phyloP scores from a whole-genome alignment of 768 basidiomycete genomes.

The Tylopilus rubrobrunneus region DNA sequence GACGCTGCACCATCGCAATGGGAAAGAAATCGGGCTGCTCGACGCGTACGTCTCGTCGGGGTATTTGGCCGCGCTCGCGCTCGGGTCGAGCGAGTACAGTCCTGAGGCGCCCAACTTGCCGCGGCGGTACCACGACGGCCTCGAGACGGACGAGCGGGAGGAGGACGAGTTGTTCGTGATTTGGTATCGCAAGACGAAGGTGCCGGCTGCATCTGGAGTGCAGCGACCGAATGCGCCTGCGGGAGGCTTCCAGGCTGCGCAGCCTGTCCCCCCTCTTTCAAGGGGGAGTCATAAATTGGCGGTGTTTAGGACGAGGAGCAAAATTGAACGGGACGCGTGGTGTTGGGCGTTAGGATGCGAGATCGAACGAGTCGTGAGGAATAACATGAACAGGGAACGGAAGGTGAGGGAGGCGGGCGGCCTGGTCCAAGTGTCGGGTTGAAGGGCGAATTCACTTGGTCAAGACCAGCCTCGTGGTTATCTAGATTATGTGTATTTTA shows the following conservation, averaged over 20 bases:
- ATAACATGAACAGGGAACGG: slow-evolving; percentile 59
- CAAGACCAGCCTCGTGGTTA: not conserved
- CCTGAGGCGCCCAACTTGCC: slow-evolving; percentile 51
- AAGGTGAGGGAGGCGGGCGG: slow-evolving; percentile 62
- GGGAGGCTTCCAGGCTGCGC: slow-evolving; percentile 13
- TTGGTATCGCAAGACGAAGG: slow-evolving; percentile 48
- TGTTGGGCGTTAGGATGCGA: slow-evolving; percentile 91
- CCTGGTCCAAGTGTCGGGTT: slow-evolving; percentile 35
- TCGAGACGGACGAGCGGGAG: slow-evolving; percentile 82
- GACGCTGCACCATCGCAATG: slow-evolving; percentile 52
- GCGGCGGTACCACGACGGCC: slow-evolving; percentile 83
- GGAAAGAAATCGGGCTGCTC: slow-evolving; percentile 55
- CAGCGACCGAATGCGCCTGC: slow-evolving; percentile 18
- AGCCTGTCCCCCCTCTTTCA: slow-evolving; percentile 47
- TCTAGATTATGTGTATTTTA: not conserved
- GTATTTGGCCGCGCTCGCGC: slow-evolving; percentile 64
- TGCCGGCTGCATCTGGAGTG: not conserved
- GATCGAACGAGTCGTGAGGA: slow-evolving; percentile 75
- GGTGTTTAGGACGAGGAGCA: slow-evolving; percentile 72
- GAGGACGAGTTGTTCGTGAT: slow-evolving; percentile 88
- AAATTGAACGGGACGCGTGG: slow-evolving; percentile 91
- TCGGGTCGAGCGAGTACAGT: slow-evolving; percentile 61
- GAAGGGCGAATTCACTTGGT: slow-evolving; percentile 2
- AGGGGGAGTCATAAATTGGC: slow-evolving; percentile 52
- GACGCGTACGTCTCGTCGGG: slow-evolving; percentile 89